Base-by-base conservation (phyloP, 441 rosid genomes). In the Syzygium syzygioides region DNA sequence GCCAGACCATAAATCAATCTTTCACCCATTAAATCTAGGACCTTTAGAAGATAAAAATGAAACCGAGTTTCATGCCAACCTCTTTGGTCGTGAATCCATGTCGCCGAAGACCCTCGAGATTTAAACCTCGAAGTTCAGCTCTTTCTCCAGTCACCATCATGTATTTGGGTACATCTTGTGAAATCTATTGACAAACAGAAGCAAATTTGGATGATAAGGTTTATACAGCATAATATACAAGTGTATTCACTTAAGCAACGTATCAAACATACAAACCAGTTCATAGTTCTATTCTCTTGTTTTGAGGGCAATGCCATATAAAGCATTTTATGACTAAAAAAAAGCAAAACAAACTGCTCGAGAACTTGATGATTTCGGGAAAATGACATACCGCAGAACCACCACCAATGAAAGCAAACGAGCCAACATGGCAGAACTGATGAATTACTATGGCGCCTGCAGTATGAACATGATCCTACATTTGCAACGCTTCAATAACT, bases 121-220 rank as follows among this genome's bases (percentile, higher is more conserved):
- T 97, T 91, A 97, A 91, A 92, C 99, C 98, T 11, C 95, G 97
- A 91, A 98, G 96, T 92, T 94, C 96, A 34, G 98, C 97, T 93
- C 99, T 94, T 92, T 95, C 98, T 90, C 98, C 98, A 87, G 97
- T 91, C 87, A 98, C 99, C 99, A 98, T 94, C 89, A 93, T 93
- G 93, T 95, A 98, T 91, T 90, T 97, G 68, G 98, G 99, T 71
- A 98, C 98, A 92, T 98, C 99, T 94, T 98, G 98, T 76, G 99
- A 91, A 90, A 97, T 97, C 99, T 98, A 88, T 87, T 89, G 85
- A 60, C 86, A 79, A 8, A 48, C 50, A 37, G 79, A 91, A n/a
- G 87, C 68, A 34, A 66, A 28, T 88, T 32, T 88, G 14, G 90
- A 52, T 59, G 86, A 91, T 85, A 60, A 32, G 19, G 45, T 54